Base-by-base conservation (phyloP, 2,329 filamentous ascomycete genomes). In the Cercospora zeae-maydis region DNA sequence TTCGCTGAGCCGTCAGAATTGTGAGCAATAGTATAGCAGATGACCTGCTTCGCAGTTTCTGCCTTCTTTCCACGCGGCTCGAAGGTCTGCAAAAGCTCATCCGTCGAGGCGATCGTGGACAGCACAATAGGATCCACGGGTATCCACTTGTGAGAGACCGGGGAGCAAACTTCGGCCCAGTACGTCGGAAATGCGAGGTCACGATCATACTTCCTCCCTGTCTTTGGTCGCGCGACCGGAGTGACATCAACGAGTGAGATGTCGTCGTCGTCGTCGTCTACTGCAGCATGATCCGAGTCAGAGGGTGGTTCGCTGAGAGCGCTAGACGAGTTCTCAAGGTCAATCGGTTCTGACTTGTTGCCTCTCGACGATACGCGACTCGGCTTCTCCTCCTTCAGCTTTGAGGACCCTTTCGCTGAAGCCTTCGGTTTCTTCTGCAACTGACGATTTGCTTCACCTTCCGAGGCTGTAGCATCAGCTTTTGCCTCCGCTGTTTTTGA, bases 131-230 rank as follows among this genome's bases (percentile, higher is more conserved):
- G 83, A 62, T 96, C 93, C 2, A 97, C 88, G 0, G 92, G 83
- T 8, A 95, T 83, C 61, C 90, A 92, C 54, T 86, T 91, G 59
- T 91, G 86, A 0, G 91, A 93, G 3, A 91, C 82, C 1, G 92
- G 89, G 0, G 93, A 97, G 1, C 95, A 81, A 2, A 91, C 89
- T 75, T 99, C 95, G 0, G 90, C 89, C 95, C 95, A 99, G 75
- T 98, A 98, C 56, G 90, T 89, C 1, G 95, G 93, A 67, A 88
- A 95, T 2, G 88, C 85, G 30, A 97, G 81, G 68, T 96, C 92
- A 19, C 83, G 81, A 69, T 96, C 92, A 70, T 88, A 90, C 59
- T 82, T 81, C 63, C 81, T 82, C 27, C 73, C 71, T 39, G 75
- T 61, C 37, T 67, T 77, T 67, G 78, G 83, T 19, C 79, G 76